These are phyloP conservation scores for Botrytis sinoallii DNA, from an alignment of 2,329 filamentous ascomycete genomes.

Conservation along the genomic window DNA sequence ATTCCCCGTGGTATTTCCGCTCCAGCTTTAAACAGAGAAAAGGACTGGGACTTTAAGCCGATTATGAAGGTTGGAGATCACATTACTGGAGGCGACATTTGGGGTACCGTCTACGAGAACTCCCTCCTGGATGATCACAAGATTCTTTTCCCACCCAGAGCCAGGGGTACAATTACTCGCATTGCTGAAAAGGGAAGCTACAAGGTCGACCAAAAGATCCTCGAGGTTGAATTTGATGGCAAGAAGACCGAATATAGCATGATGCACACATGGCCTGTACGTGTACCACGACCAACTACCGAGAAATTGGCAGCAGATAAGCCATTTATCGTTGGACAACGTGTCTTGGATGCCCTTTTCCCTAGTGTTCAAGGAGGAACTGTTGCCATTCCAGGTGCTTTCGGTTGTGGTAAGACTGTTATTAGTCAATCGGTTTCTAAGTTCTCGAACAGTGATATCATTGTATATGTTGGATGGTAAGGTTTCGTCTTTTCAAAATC, in stretches of 20 bases:
- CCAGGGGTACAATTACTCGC: constrained; percentile 85
- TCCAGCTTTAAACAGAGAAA: constrained; percentile 82
- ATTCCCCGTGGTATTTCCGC: constrained; percentile 91
- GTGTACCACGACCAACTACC: constrained; percentile 85
- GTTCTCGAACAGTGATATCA: constrained; percentile 99
- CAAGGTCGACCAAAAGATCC: constrained; percentile 88
- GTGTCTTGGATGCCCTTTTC: constrained; percentile 94
- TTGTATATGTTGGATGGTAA: constrained; percentile 82
- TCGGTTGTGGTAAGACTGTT: constrained; percentile 98
- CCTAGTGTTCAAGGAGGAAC: constrained; percentile 96
- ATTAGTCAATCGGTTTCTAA: constrained; percentile 98
- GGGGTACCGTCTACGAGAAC: constrained; percentile 94
- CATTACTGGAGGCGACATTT: constrained; percentile 93
- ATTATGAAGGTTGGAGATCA: constrained; percentile 92
- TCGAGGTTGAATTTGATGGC: constrained; percentile 96
- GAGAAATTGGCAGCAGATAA: constrained; percentile 88
- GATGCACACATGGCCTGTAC: constrained; percentile 99
- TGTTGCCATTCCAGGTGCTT: constrained; percentile 95
- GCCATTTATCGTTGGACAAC: constrained; percentile 94
- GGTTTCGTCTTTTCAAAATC: neutral
- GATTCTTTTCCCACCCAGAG: constrained; percentile 86
- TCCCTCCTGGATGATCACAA: constrained; percentile 90
- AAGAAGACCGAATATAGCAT: constrained; percentile 92
- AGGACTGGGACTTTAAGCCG: constrained; percentile 96
- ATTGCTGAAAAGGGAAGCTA: constrained; percentile 89